Evolutionary conservation across 768 basidiomycete genomes (phyloP).

Genomic region (Lactarius psammicola): DNA sequence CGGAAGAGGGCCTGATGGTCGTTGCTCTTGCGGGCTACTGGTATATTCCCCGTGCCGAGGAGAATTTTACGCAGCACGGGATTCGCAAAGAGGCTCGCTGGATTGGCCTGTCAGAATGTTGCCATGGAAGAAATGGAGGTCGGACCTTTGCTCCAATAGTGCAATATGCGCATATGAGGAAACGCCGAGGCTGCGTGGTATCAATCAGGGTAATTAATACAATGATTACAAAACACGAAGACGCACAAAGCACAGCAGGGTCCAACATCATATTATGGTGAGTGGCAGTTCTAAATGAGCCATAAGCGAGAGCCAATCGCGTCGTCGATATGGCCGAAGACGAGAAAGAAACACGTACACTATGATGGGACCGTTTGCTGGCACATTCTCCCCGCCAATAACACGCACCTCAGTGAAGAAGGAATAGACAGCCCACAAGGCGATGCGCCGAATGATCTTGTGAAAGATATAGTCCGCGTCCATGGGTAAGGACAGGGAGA

Average conservation of each 20-base stretch:
- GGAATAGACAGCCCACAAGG: conserved; percentile 70
- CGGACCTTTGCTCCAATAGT: conserved; percentile 93
- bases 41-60: conserved; percentile 92
- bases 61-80: conserved; percentile 72
- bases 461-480: conserved; percentile 52
- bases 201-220: conserved; percentile 29
- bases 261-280: conserved; percentile 98
- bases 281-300: conserved; percentile 61
- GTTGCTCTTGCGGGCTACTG: conserved; percentile 92
- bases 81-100: conserved; percentile 75
- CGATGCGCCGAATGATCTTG: conserved; percentile 65
- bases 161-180: conserved; percentile 76
- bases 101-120: conserved; percentile 18
- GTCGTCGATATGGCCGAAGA: not conserved
- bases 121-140: conserved; percentile 24
- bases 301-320: conserved; percentile 14
- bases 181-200: conserved; percentile 65
- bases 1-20: conserved; percentile 86
- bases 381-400: conserved; percentile 86
- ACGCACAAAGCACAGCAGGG: conserved; percentile 76
- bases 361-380: conserved; percentile 84
- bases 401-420: conserved; percentile 90
- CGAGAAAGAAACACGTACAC: conserved; percentile 57
- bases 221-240: conserved; percentile 24
- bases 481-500: conserved; percentile 27